A percentile compares a stretch with the other conserved stretches of the same genome.
These are phyloP conservation scores for Mycena alexandri DNA, from an alignment of 768 basidiomycete genomes.

Conservation along the genomic window DNA sequence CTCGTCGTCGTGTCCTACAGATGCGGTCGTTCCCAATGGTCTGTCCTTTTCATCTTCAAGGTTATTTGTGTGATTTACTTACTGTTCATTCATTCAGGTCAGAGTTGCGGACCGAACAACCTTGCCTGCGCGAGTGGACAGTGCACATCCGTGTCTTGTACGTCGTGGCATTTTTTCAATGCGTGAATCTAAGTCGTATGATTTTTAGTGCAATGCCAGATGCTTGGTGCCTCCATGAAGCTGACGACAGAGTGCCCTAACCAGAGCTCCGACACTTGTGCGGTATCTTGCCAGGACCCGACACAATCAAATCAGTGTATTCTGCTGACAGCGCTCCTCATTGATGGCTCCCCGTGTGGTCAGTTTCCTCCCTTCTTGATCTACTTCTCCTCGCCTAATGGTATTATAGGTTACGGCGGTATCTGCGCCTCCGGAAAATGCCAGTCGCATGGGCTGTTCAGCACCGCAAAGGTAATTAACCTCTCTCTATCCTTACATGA, in stretches of 20 bases:
- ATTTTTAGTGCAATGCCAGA: conserved; percentile 77
- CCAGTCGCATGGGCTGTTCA: conserved; percentile 66
- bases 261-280: conserved; percentile 74
- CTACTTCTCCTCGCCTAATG: conserved; percentile 32
- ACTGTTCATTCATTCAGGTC: conserved; percentile 54
- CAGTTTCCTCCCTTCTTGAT: conserved; percentile 44
- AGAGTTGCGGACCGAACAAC: conserved; percentile 72
- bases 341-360: conserved; percentile 91
- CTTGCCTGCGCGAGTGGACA: conserved; percentile 82
- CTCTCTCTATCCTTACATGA: no score
- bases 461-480: conserved; percentile 69
- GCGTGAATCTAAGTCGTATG: conserved; percentile 30
- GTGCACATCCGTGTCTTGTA: conserved; percentile 81
- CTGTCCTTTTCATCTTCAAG: conserved; percentile 31
- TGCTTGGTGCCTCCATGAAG: conserved; percentile 78
- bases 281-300: conserved; percentile 86
- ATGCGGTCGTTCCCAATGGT: conserved; percentile 75
- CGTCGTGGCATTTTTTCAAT: conserved; percentile 45
- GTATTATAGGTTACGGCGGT: conserved; percentile 74
- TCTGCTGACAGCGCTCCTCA: conserved; percentile 74
- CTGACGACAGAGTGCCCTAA: conserved; percentile 76
- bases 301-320: conserved; percentile 70
- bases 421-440: conserved; percentile 74
- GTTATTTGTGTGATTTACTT: conserved; percentile 30
- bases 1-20: conserved; percentile 77